Conservation (phyloP, 805 yeast species). For the Metschnikowia gruessii region DNA sequence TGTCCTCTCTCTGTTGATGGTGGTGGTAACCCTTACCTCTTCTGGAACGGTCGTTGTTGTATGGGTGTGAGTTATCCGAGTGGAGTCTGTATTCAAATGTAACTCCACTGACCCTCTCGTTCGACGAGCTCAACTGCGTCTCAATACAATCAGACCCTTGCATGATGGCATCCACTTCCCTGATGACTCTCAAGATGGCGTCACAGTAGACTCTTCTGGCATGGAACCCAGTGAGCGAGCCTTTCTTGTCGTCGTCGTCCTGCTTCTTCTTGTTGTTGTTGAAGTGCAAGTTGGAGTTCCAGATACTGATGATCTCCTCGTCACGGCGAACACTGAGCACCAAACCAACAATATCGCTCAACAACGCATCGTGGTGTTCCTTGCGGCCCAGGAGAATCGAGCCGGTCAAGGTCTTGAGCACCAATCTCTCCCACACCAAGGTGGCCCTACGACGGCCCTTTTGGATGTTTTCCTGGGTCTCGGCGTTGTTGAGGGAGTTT, state of each 20-base stretch:
- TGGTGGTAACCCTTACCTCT: conserved; percentile 17
- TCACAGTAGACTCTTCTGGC: conserved; percentile 47
- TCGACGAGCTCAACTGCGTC: conserved; percentile 34
- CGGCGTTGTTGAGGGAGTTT: conserved; percentile 11
- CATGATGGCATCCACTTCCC: conserved; percentile 47
- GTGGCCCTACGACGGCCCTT: conserved; percentile 34
- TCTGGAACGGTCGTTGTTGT: conserved; percentile 15
- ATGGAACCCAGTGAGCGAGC: conserved; percentile 41
- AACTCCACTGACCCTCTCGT: conserved; percentile 45
- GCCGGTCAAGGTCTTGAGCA: conserved; percentile 52
- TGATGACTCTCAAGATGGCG: conserved; percentile 42
- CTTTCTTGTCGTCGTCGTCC: conserved; percentile 24
- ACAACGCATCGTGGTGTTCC: conserved; percentile 36
- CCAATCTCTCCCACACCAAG: conserved; percentile 54
- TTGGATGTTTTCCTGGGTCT: conserved; percentile 20
- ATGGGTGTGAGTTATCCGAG: conserved; percentile 29
- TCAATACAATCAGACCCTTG: conserved; percentile 35
- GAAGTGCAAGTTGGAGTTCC: conserved; percentile 54
- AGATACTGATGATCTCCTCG: conserved; percentile 56
- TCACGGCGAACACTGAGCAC: conserved; percentile 58
- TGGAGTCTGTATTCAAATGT: conserved; percentile 48
- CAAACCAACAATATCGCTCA: conserved; percentile 56
- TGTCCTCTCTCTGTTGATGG: conserved; percentile 12
- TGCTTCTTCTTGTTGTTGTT: conserved; percentile 20
- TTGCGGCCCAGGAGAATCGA: conserved; percentile 41